phyloP scores from a whole-genome alignment of 2,329 filamentous ascomycete species.

The Colletotrichum aenigma region DNA sequence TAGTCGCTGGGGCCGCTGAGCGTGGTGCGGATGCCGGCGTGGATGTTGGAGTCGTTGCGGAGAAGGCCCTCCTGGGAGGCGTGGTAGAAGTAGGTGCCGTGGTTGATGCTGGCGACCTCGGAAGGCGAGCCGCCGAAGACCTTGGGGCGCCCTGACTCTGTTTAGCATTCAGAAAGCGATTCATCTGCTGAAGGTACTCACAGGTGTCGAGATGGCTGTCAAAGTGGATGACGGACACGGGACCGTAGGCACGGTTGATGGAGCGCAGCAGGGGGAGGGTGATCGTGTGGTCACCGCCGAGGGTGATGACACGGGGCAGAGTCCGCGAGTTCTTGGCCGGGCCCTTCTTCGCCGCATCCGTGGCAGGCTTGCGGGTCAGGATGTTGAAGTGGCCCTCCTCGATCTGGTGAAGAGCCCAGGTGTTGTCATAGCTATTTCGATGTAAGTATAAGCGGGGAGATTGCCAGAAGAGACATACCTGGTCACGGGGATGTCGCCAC shows the following conservation, averaged over 20 bases:
- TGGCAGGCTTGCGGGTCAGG: conserved; percentile 72
- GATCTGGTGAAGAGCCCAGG: conserved; percentile 81
- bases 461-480: conserved; percentile 59
- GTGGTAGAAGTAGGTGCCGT: conserved; percentile 90
- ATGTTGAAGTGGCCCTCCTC: conserved; percentile 83
- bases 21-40: conserved; percentile 85
- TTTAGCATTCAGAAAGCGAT: conserved; percentile 21
- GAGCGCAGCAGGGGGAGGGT: conserved; percentile 63
- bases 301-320: conserved; percentile 79
- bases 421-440: conserved; percentile 73
- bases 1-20: conserved; percentile 80
- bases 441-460: not conserved
- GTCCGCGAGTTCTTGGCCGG: conserved; percentile 76
- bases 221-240: conserved; percentile 66
- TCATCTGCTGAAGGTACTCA: conserved; percentile 33
- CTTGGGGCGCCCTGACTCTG: conserved; percentile 75
- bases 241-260: conserved; percentile 65
- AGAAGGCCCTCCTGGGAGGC: conserved; percentile 79
- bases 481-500: conserved; percentile 84
- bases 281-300: conserved; percentile 70
- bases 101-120: conserved; percentile 78
- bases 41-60: conserved; percentile 83
- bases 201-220: conserved; percentile 72
- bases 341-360: conserved; percentile 69
- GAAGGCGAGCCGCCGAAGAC: conserved; percentile 85